Percentiles rank a stretch among this genome's conserved stretches.
Conservation (phyloP, 129 eudicot species). For the carrot (Daucus carota) region DNA sequence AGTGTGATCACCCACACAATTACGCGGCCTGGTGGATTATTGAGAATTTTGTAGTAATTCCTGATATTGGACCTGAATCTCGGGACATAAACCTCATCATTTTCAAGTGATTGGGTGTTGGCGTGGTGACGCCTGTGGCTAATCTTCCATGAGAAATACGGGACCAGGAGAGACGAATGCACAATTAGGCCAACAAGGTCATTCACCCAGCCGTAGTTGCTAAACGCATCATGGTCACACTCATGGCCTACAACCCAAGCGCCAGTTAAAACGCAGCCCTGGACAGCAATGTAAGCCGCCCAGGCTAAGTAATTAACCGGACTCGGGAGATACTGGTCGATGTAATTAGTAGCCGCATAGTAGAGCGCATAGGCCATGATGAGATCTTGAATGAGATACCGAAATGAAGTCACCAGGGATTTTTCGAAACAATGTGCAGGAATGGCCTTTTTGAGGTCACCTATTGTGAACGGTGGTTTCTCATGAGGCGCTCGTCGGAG, state of each 20-base stretch:
- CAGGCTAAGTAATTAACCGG: not conserved
- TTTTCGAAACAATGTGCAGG: conserved; percentile 2
- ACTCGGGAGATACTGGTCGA: not conserved
- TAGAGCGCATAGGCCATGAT: not conserved
- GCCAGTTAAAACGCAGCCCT: not conserved
- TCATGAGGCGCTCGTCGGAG: conserved; percentile 6
- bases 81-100: not conserved
- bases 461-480: not conserved
- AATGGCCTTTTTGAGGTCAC: not conserved
- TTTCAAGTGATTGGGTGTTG: not conserved
- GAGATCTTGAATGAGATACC: conserved; percentile 1
- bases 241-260: conserved; percentile 5
- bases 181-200: conserved; percentile 3
- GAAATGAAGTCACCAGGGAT: not conserved
- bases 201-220: conserved; percentile 4
- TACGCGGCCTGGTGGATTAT: conserved; percentile 1
- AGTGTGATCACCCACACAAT: not conserved
- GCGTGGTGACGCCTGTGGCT: not conserved
- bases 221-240: not conserved
- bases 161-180: not conserved
- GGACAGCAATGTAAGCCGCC: conserved; percentile 4
- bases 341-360: conserved; percentile 1
- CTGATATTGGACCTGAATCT: not conserved
- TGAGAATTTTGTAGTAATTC: not conserved
- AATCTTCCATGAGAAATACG: conserved; percentile 1